Evolutionary conservation across 2,329 filamentous ascomycete genomes (phyloP).

Genomic region (Xylariaceae sp.): DNA sequence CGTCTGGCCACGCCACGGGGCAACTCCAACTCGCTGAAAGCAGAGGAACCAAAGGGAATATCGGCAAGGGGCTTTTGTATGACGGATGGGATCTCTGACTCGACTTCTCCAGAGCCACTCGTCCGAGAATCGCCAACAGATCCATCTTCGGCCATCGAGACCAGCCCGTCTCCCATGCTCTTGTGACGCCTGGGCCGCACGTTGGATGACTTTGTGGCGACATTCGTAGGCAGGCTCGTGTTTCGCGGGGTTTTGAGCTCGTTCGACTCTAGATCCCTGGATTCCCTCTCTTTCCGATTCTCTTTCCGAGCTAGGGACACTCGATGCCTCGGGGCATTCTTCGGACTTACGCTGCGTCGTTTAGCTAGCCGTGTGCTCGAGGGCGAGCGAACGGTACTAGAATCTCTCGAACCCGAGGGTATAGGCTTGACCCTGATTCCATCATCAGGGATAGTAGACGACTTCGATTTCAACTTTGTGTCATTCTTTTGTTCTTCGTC

Average conservation of each 20-base stretch:
- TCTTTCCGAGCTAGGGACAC: slow-evolving; percentile 28
- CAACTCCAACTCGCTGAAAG: slow-evolving; percentile 60
- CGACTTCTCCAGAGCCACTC: slow-evolving; percentile 30
- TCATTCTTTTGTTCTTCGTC: slow-evolving; percentile 16
- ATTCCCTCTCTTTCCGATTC: slow-evolving; percentile 26
- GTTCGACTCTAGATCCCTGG: slow-evolving; percentile 34
- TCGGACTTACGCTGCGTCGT: slow-evolving; percentile 21
- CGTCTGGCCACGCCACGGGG: slow-evolving; percentile 45
- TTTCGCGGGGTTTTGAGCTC: slow-evolving; percentile 38
- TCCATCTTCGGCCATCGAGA: slow-evolving; percentile 30
- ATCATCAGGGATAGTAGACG: slow-evolving; percentile 30
- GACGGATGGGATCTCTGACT: slow-evolving; percentile 37
- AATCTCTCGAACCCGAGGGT: slow-evolving; percentile 25
- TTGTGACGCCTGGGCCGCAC: slow-evolving; percentile 23
- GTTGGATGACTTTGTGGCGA: slow-evolving; percentile 23
- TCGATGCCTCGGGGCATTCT: slow-evolving; percentile 21
- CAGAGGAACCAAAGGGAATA: slow-evolving; percentile 59
- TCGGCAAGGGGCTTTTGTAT: slow-evolving; percentile 53
- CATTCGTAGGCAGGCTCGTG: slow-evolving; percentile 22
- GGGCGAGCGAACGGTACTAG: slow-evolving; percentile 27
- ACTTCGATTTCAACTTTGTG: slow-evolving; percentile 27
- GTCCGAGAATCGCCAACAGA: slow-evolving; percentile 33
- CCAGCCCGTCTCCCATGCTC: slow-evolving; percentile 26
- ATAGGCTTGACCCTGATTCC: slow-evolving; percentile 33
- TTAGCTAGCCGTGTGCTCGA: slow-evolving; percentile 27